Percentiles rank a stretch among this genome's conserved stretches.
Evolutionary conservation across 768 basidiomycete species (phyloP).

Genomic region (Pisolithus sp.): DNA sequence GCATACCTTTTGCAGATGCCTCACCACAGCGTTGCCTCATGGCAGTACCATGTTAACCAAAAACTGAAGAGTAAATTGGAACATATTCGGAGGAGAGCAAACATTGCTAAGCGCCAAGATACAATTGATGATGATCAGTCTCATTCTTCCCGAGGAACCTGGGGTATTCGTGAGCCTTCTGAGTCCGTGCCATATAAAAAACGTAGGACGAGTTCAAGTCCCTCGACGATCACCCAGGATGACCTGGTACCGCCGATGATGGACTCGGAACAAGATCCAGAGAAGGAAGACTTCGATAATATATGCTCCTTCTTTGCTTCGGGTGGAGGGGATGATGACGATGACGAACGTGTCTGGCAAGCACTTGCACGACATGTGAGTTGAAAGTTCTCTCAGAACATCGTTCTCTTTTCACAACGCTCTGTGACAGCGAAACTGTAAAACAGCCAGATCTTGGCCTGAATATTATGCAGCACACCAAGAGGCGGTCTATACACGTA

Average conservation of each 20-base stretch:
- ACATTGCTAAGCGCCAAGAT: conserved; percentile 45
- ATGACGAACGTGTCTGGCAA: conserved; percentile 48
- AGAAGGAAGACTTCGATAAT: conserved; percentile 40
- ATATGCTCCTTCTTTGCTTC: conserved; percentile 52
- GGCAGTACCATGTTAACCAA: conserved; percentile 36
- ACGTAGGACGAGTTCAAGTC: background rate
- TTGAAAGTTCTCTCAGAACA: conserved; percentile 10
- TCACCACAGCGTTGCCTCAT: conserved; percentile 48
- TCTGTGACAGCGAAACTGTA: conserved; percentile 31
- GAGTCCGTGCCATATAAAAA: conserved; percentile 2
- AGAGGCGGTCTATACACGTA: conserved; percentile 36
- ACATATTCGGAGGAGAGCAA: conserved; percentile 41
- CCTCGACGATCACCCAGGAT: background rate
- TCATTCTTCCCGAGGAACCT: background rate
- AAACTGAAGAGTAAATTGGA: conserved; percentile 36
- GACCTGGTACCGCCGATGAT: background rate
- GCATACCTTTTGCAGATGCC: conserved; percentile 43
- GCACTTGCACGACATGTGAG: conserved; percentile 42
- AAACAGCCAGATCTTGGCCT: conserved; percentile 41
- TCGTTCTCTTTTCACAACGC: conserved; percentile 1
- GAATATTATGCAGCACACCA: conserved; percentile 44
- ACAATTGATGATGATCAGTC: background rate
- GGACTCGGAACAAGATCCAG: conserved; percentile 5
- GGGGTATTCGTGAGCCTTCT: background rate
- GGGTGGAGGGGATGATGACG: conserved; percentile 41